A percentile compares a stretch with the other conserved stretches of the same genome.
Conservation (phyloP, 73 alveolate species). For the Stentor roeselii region DNA sequence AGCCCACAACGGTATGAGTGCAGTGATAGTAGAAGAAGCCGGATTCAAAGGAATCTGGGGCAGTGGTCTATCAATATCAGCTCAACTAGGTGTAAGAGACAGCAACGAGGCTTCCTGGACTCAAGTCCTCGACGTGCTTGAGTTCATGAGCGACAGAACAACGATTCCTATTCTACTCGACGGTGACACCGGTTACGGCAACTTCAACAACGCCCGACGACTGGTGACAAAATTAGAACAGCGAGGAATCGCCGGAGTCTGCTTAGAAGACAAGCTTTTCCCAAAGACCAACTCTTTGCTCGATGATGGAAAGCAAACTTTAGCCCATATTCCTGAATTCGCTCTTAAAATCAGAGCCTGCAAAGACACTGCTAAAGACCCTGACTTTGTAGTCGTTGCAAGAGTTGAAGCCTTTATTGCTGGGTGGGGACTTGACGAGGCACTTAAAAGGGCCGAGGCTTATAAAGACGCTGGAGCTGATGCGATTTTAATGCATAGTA, state of each 20-base stretch:
- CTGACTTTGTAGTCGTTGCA: constrained; percentile 78
- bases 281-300: constrained; percentile 77
- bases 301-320: constrained; percentile 70
- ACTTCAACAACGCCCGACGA: constrained; percentile 74
- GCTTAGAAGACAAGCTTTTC: constrained; percentile 80
- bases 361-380: constrained; percentile 59
- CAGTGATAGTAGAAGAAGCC: constrained; percentile 68
- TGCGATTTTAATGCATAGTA: constrained; percentile 81
- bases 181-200: constrained; percentile 91
- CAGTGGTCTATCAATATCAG: constrained; percentile 50
- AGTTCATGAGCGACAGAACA: constrained; percentile 68
- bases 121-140: constrained; percentile 56
- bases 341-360: constrained; percentile 71
- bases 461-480: constrained; percentile 87
- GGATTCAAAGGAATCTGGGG: constrained; percentile 66
- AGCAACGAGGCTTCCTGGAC: constrained; percentile 66
- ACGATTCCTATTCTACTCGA: constrained; percentile 79
- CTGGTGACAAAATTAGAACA: constrained; percentile 70
- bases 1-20: constrained; percentile 83
- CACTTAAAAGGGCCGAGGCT: constrained; percentile 78
- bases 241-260: constrained; percentile 83
- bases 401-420: constrained; percentile 84
- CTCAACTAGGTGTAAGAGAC: constrained; percentile 58
- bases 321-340: constrained; percentile 77
- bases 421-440: constrained; percentile 82